phyloP scores from a whole-genome alignment of 2,329 filamentous ascomycete species.

The Simplicillium sp. region DNA sequence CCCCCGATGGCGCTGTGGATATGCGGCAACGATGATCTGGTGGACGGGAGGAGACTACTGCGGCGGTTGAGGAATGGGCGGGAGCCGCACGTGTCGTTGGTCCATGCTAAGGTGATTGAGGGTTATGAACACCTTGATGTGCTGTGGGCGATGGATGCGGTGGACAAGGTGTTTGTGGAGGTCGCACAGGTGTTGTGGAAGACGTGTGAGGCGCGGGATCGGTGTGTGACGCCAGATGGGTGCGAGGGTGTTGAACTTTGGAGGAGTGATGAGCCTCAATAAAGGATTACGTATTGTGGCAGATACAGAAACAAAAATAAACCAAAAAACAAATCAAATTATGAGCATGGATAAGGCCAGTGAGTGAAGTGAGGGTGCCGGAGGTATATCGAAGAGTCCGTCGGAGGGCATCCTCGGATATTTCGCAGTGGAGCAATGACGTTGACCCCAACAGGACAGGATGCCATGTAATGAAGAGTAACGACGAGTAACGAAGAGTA shows the following conservation, averaged over 20 bases:
- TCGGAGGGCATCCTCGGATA: too few species aligned
- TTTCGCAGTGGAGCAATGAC: too few species aligned
- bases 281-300: too few species aligned
- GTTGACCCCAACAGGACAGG: too few species aligned
- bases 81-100: conserved; percentile 72
- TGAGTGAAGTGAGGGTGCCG: too few species aligned
- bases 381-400: too few species aligned
- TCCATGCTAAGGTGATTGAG: conserved; percentile 74
- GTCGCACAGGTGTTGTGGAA: conserved; percentile 77
- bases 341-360: too few species aligned
- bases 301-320: too few species aligned
- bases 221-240: conserved; percentile 55
- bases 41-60: conserved; percentile 70
- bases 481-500: too few species aligned
- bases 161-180: conserved; percentile 74
- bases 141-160: conserved; percentile 85
- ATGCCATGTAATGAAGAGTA: too few species aligned
- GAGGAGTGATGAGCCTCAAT: conserved; percentile 10
- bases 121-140: conserved; percentile 93
- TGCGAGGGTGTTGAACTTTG: conserved; percentile 44
- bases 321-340: too few species aligned
- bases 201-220: conserved; percentile 47
- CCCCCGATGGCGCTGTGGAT: conserved; percentile 88
- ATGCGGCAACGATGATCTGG: conserved; percentile 71
- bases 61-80: conserved; percentile 64